Percentiles rank a stretch among this genome's conserved stretches.
These are phyloP conservation scores for Malus hybrid DNA, from an alignment of 331 rosid genomes.

Conservation along the genomic window DNA sequence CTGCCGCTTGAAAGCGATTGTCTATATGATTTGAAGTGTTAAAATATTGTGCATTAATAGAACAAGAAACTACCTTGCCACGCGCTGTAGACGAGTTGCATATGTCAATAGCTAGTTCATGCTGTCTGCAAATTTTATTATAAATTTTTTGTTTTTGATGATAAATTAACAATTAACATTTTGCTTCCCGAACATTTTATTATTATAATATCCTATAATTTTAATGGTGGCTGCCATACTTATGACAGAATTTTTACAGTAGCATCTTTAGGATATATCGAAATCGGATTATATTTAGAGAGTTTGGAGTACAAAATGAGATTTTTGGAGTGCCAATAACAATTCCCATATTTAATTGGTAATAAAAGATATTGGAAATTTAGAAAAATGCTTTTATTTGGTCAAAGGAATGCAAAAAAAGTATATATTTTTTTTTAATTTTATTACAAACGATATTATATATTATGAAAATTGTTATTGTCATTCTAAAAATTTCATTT, in stretches of 20 bases:
- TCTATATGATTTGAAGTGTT: conserved; percentile 48
- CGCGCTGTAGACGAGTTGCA: not conserved
- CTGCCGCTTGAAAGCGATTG: conserved; percentile 74
- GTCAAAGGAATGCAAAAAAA: not conserved
- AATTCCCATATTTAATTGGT: not conserved
- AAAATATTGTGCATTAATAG: conserved; percentile 14
- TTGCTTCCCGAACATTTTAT: not conserved
- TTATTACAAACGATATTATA: not conserved
- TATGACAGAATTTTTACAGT: not conserved
- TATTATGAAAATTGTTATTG: too few species aligned
- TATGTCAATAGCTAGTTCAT: not conserved
- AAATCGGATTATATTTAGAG: not conserved
- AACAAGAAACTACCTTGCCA: not conserved
- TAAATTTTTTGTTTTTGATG: not conserved
- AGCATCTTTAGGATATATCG: not conserved
- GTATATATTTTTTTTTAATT: too few species aligned
- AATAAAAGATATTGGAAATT: not conserved
- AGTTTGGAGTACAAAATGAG: too few species aligned
- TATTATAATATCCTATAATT: not conserved
- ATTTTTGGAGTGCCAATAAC: too few species aligned
- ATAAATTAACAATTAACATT: not conserved
- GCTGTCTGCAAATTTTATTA: not conserved
- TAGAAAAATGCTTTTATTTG: not conserved
- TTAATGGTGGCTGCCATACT: not conserved
- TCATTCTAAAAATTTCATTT: too few species aligned